A percentile compares a stretch with the other conserved stretches of the same genome.
These are phyloP conservation scores for Phytophthora cactorum DNA, from an alignment of 352 stramenopile species.

Conservation along the genomic window DNA sequence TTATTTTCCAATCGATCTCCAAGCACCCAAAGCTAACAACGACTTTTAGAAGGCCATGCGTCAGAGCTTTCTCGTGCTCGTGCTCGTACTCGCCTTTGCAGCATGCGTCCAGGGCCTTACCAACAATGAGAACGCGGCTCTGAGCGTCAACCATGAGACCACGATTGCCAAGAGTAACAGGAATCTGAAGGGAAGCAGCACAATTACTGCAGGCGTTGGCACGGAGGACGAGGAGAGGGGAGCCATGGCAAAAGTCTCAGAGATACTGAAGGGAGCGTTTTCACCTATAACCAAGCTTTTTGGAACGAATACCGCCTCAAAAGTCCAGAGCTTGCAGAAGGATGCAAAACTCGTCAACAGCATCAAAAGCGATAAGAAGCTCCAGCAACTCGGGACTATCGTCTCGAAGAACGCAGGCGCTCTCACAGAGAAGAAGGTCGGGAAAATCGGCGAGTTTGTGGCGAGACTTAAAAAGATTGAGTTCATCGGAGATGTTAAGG, in stretches of 20 bases:
- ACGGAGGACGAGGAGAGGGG: slow-evolving; percentile 10
- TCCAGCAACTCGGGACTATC: neutral
- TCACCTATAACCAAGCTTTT: slow-evolving; percentile 5
- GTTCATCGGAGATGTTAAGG: slow-evolving; percentile 13
- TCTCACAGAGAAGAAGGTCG: slow-evolving; percentile 4
- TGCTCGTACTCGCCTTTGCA: slow-evolving; percentile 12
- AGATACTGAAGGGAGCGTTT: slow-evolving; percentile 4
- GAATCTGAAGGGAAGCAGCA: slow-evolving; percentile 15
- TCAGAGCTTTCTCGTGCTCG: slow-evolving; percentile 9
- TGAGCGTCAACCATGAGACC: neutral
- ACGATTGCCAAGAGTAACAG: slow-evolving; percentile 1
- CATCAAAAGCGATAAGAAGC: neutral
- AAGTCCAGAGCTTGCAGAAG: slow-evolving; percentile 1
- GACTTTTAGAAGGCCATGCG: slow-evolving; percentile 11
- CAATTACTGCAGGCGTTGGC: neutral
- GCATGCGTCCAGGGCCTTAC: slow-evolving; percentile 3
- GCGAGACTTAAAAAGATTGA: slow-evolving; percentile 15
- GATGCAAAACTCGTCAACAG: slow-evolving; percentile 10
- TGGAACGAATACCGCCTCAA: slow-evolving; percentile 3
- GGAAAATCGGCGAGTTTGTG: slow-evolving; percentile 6
- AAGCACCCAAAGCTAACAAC: slow-evolving; percentile 6
- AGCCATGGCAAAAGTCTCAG: neutral
- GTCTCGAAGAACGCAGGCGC: neutral
- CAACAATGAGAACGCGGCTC: neutral
- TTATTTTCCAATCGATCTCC: slow-evolving; percentile 20